phyloP scores from a whole-genome alignment of 768 basidiomycete species.

The Russula lepida region DNA sequence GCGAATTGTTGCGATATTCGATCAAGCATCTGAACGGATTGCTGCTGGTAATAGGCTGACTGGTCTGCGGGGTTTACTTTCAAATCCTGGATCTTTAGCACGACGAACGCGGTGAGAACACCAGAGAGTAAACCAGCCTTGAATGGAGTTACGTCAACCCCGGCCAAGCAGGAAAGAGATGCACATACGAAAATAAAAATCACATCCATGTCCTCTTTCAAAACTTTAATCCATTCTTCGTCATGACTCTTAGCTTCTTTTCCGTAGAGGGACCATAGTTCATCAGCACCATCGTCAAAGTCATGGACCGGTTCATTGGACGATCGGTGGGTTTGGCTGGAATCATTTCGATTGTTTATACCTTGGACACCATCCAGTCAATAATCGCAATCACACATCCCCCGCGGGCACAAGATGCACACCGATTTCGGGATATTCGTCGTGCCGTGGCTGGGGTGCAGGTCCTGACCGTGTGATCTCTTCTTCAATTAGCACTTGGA shows the following conservation, averaged over 20 bases:
- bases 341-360: not conserved
- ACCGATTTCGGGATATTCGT: not conserved
- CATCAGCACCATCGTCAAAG: not conserved
- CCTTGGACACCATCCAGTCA: not conserved
- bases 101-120: constrained; percentile 7
- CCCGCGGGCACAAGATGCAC: not conserved
- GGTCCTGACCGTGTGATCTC: not conserved
- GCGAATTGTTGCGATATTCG: constrained; percentile 3
- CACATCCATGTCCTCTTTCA: not conserved
- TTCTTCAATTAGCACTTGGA: not conserved
- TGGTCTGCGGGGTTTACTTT: not conserved
- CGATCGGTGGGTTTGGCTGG: not conserved
- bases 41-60: not conserved
- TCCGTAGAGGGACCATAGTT: not conserved
- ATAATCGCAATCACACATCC: no score
- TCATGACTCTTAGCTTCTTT: not conserved
- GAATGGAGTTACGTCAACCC: not conserved
- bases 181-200: not conserved
- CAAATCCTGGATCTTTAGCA: not conserved
- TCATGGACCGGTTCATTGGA: not conserved
- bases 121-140: constrained; percentile 15
- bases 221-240: not conserved
- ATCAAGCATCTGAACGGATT: not conserved
- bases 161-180: not conserved
- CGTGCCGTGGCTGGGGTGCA: no score